Evolutionary conservation across 1,284 basidiomycete genomes (phyloP), one percentile per base, ranked within the genome.

Genomic region (Vanrija sp.): DNA sequence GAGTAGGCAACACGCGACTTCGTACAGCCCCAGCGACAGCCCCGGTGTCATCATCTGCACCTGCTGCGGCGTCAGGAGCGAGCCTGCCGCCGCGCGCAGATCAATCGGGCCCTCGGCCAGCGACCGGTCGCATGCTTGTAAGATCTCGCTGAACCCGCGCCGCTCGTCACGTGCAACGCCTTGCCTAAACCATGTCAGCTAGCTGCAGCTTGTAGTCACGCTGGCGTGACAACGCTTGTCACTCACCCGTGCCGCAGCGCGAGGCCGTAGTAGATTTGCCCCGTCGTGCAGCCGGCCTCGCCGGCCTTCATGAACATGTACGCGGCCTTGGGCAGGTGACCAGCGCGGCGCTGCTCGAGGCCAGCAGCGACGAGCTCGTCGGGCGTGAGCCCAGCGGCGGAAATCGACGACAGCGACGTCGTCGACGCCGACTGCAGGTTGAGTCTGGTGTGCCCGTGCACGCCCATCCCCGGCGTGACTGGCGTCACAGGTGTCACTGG

Each of bases 291-390:
- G 4, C 74, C 74, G 3, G 58, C 62, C 52, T 76, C 71, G 19
- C 73, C 72, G 43, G 75, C 73, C 58, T 67, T 70, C 64, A 73
- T 67, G 53, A 76, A 77, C 46, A 71, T 68, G 61, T 67, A 75
- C 42, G 74, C 72, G 12, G 67, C 65, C 43, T 71, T 72, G 9
- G 73, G 62, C 38, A 71, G 42, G 58, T 75, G 71, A 9, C 71
- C 72, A 29, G 64, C 65, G 5, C 64, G 62, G 40, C 68, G 65
- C 2, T 70, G 66, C 43, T 67, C 68, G n/a, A 71, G 55, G 0
- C 69, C 73, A 3, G 58, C 60, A 38, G 53, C 49, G 0, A 75
- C 61, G 19, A 71, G 54, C 23, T 69, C 66, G 9, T 40, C 46
- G 3, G 59, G 43, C 12, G 38, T 51, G 46, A 44, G 45, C 18